phyloP scores from a whole-genome alignment of 345 rosid species.

The Lumnitzera racemosa region DNA sequence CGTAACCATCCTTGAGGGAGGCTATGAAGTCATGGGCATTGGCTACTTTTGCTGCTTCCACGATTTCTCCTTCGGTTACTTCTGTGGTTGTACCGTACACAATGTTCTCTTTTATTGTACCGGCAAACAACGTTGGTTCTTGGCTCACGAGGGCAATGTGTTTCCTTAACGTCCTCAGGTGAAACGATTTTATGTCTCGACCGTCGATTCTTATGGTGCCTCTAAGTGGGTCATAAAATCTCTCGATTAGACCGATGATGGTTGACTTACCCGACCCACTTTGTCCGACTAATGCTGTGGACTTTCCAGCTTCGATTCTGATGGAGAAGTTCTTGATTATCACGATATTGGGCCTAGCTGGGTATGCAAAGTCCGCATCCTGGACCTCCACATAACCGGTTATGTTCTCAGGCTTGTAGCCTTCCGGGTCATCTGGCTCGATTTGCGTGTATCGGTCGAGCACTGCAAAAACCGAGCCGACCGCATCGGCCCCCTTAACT shows the following conservation, averaged over 20 bases:
- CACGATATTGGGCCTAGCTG: constrained; percentile 42
- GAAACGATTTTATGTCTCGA: constrained; percentile 38
- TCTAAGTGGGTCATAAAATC: constrained; percentile 56
- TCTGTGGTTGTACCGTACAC: constrained; percentile 33
- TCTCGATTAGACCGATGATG: constrained; percentile 48
- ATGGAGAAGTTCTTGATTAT: constrained; percentile 48
- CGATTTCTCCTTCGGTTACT: constrained; percentile 35
- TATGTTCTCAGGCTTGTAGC: constrained; percentile 27
- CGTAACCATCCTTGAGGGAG: constrained; percentile 40
- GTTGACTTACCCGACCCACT: constrained; percentile 86
- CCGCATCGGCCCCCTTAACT: constrained; percentile 47
- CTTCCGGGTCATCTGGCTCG: constrained; percentile 50
- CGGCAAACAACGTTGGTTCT: constrained; percentile 55
- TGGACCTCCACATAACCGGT: constrained; percentile 37
- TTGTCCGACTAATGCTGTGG: constrained; percentile 71
- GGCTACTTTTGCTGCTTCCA: constrained; percentile 50
- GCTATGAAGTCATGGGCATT: constrained; percentile 67
- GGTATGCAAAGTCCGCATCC: constrained; percentile 52
- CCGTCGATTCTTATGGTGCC: constrained; percentile 53
- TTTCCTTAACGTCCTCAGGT: constrained; percentile 44
- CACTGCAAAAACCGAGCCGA: constrained; percentile 43
- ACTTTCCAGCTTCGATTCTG: constrained; percentile 46
- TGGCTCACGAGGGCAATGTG: constrained; percentile 76
- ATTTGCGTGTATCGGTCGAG: constrained; percentile 47
- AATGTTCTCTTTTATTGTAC: constrained; percentile 62